Conservation (phyloP, 1,139 yeast genomes). For the Hansenula lynferdii region DNA sequence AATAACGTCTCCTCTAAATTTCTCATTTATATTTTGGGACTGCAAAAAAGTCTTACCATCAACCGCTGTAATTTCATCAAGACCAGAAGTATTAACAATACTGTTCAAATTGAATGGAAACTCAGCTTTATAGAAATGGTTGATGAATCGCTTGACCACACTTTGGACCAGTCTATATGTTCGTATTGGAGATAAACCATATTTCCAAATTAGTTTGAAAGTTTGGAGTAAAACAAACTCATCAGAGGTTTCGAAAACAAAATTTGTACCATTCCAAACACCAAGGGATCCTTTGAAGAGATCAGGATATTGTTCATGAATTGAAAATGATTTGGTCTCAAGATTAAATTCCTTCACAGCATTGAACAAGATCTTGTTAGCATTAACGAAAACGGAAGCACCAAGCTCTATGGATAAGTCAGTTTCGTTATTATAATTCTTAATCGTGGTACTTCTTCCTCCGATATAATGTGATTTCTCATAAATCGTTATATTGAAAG, state of each 20-base stretch:
- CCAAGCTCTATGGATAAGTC: constrained; percentile 33
- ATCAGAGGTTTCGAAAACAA: constrained; percentile 13
- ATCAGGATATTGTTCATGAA: constrained; percentile 9
- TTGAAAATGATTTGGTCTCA: constrained; percentile 12
- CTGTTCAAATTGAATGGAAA: constrained; percentile 18
- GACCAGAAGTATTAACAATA: constrained; percentile 17
- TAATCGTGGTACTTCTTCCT: constrained; percentile 33
- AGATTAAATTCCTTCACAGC: constrained; percentile 33
- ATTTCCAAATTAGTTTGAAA: constrained; percentile 22
- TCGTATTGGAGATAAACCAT: constrained; percentile 25
- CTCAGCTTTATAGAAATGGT: constrained; percentile 20
- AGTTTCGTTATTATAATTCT: constrained; percentile 14
- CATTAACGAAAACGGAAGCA: constrained; percentile 36
- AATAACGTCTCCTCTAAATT: constrained; percentile 26
- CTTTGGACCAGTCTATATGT: constrained; percentile 16
- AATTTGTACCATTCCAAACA: constrained; percentile 35
- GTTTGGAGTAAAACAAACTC: constrained; percentile 5
- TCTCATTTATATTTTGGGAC: constrained; percentile 13
- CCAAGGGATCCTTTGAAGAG: constrained; percentile 23
- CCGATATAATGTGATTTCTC: constrained; percentile 32
- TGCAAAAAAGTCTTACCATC: constrained; percentile 19
- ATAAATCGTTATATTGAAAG: constrained; percentile 30
- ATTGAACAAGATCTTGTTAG: constrained; percentile 29
- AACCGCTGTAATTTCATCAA: constrained; percentile 20
- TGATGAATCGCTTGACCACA: constrained; percentile 10